Evolutionary conservation across 2,329 filamentous ascomycete genomes (phyloP).

Genomic region (Pestalotiopsis fici): DNA sequence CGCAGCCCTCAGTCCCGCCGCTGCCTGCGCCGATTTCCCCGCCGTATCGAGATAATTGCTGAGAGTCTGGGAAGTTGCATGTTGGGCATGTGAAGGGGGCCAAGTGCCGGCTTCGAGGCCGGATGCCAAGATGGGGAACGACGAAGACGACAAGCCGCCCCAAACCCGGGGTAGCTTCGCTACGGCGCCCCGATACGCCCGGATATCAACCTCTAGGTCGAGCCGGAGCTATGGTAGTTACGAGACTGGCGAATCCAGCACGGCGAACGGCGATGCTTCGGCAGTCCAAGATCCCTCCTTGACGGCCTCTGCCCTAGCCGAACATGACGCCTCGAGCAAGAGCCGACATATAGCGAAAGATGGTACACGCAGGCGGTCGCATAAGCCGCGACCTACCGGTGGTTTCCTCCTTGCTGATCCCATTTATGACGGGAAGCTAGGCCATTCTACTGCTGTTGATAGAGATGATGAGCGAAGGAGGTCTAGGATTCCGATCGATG

Average conservation of each 20-base stretch:
- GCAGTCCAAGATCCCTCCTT: constrained; percentile 15
- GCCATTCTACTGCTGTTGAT: constrained; percentile 19
- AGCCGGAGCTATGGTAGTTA: constrained; percentile 36
- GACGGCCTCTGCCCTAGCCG: constrained; percentile 14
- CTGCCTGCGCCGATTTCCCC: neutral
- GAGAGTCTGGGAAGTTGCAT: neutral
- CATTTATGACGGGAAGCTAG: constrained; percentile 27
- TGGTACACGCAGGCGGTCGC: constrained; percentile 26
- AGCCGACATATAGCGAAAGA: constrained; percentile 17
- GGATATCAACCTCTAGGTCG: constrained; percentile 29
- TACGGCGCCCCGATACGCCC: constrained; percentile 19
- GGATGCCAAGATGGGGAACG: constrained; percentile 12
- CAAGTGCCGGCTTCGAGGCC: neutral
- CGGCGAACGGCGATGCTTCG: constrained; percentile 27
- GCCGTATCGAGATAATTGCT: neutral
- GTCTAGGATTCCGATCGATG: constrained; percentile 29
- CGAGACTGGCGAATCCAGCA: constrained; percentile 47
- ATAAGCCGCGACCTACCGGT: constrained; percentile 47
- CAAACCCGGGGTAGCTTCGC: constrained; percentile 1
- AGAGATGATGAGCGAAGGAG: constrained; percentile 31
- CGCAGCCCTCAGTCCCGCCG: neutral
- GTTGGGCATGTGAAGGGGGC: neutral
- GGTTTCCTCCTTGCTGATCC: constrained; percentile 53
- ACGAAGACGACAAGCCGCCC: constrained; percentile 6
- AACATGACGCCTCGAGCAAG: constrained; percentile 14